Evolutionary conservation across 129 eudicot genomes (phyloP), one percentile per base, ranked within the genome.

Genomic region (Flaveria ramosissima): DNA sequence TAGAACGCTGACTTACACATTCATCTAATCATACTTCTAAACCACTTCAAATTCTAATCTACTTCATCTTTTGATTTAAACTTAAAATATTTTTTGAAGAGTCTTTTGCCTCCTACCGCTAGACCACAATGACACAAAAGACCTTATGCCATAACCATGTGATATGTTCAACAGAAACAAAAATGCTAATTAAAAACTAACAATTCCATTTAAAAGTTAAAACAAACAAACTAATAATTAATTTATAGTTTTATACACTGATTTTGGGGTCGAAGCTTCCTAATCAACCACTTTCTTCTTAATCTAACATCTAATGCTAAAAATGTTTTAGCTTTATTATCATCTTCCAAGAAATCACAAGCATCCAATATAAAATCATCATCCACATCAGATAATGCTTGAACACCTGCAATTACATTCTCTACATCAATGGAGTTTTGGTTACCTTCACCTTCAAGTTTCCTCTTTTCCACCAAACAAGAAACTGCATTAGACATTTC

Each of bases 291-390:
- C 84, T 87, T 87, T 73, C 63, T 83, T 75, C 88, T 69, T 24
- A 87, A 76, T 52, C 77, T 84, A 71, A 84, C 56, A 67, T 87
- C 88, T 51, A 87, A 72, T 11, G 88, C 86, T 65, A 87, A 66
- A 75, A 87, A 87, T 23, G 88, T 87, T 72, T 81, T 87, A 9
- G 88, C 91, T 76, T 81, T 87, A 51, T 71, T 87, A 71, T 87
- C 91, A 78, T 87, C 91, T 79, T 84, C 91, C 63, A 87, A 62
- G 23, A 78, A 76, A 78, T 84, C 91, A 74, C 88, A 87, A 53
- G 88, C 84, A 68, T 87, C 88, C 86, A 87, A 72, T 52, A 87
- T 86, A 36, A 81, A 84, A 19, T 83, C 91, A 48, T 87, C 86
- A 76, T 84, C 88, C 91, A 87, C 81, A 10, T 81, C 86, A 6